Conservation (phyloP, 2,329 filamentous ascomycete genomes). For the Beauveria sp. region DNA sequence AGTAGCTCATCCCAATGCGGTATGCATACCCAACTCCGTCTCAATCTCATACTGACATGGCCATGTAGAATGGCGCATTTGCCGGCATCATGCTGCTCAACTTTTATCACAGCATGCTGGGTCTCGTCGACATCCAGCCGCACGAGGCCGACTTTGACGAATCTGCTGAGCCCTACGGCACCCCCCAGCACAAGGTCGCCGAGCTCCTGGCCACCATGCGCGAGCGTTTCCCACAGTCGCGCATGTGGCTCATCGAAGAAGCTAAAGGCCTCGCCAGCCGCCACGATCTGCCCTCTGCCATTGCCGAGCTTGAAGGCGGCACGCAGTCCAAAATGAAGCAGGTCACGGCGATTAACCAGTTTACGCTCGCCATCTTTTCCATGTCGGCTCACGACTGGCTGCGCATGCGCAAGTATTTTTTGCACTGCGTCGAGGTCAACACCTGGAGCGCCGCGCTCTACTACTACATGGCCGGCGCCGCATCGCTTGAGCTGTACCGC, state of each 20-base stretch:
- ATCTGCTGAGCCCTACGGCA: constrained; percentile 56
- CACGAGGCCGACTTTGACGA: constrained; percentile 44
- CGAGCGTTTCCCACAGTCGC: constrained; percentile 67
- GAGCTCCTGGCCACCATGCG: constrained; percentile 68
- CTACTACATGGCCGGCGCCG: constrained; percentile 75
- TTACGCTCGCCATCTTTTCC: constrained; percentile 71
- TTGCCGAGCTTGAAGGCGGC: constrained; percentile 55
- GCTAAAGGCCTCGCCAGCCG: constrained; percentile 66
- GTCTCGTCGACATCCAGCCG: constrained; percentile 81
- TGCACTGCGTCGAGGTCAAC: constrained; percentile 70
- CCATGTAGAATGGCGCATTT: constrained; percentile 68
- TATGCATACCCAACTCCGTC: neutral
- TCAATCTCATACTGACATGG: neutral
- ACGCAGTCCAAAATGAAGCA: constrained; percentile 73
- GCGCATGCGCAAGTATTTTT: constrained; percentile 65
- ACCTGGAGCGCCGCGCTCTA: constrained; percentile 89
- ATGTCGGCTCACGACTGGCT: constrained; percentile 76
- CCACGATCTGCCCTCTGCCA: constrained; percentile 57
- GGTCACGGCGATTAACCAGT: constrained; percentile 75
- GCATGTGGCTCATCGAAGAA: constrained; percentile 84
- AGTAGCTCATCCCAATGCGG: constrained; percentile 72
- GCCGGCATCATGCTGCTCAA: constrained; percentile 72
- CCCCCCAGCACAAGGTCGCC: constrained; percentile 62
- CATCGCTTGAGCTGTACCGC: constrained; percentile 77
- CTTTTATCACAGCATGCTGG: constrained; percentile 83